Percentiles rank a stretch among this genome's conserved stretches.
Conservation (phyloP, 1,284 basidiomycete species). For the Garcileccinum viscosum region DNA sequence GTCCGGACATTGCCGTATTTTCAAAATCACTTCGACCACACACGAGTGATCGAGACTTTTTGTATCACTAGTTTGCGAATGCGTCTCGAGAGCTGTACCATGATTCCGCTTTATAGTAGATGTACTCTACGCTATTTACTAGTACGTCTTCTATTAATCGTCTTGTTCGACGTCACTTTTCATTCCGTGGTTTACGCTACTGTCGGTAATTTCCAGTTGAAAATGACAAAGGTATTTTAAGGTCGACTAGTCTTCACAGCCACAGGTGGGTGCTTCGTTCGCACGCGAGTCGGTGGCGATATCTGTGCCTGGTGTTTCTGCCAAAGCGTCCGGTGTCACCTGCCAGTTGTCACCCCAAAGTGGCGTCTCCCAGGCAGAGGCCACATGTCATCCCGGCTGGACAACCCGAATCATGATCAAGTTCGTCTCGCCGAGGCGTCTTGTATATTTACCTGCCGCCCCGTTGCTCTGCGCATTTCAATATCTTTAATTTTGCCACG, state of each 20-base stretch:
- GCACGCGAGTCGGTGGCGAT: conserved; percentile 28
- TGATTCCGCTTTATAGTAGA: conserved; percentile 39
- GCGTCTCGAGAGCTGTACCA: conserved; percentile 25
- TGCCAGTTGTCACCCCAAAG: conserved; percentile 8
- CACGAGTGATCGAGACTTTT: conserved; percentile 33
- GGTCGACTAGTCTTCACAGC: conserved; percentile 36
- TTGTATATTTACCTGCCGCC: conserved; percentile 6
- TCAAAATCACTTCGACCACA: conserved; percentile 33
- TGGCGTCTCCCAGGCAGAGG: conserved; percentile 9
- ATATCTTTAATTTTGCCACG: conserved; percentile 28
- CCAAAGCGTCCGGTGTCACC: conserved; percentile 26
- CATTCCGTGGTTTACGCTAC: conserved; percentile 30
- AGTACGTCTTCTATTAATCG: conserved; percentile 41
- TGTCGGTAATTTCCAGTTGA: conserved; percentile 32
- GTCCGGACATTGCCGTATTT: conserved; percentile 40
- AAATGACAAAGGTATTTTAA: conserved; percentile 37
- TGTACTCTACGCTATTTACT: conserved; percentile 42
- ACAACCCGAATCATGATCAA: conserved; percentile 14
- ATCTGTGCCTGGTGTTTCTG: conserved; percentile 11
- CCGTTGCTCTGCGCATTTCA: conserved; percentile 34
- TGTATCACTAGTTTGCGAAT: conserved; percentile 41
- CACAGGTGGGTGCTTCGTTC: conserved; percentile 28
- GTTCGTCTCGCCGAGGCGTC: not conserved
- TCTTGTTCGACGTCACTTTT: conserved; percentile 31
- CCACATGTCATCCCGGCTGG: conserved; percentile 16